These are phyloP conservation scores for Globisporangium megalacanthum DNA, from an alignment of 352 stramenopile species.

Conservation along the genomic window DNA sequence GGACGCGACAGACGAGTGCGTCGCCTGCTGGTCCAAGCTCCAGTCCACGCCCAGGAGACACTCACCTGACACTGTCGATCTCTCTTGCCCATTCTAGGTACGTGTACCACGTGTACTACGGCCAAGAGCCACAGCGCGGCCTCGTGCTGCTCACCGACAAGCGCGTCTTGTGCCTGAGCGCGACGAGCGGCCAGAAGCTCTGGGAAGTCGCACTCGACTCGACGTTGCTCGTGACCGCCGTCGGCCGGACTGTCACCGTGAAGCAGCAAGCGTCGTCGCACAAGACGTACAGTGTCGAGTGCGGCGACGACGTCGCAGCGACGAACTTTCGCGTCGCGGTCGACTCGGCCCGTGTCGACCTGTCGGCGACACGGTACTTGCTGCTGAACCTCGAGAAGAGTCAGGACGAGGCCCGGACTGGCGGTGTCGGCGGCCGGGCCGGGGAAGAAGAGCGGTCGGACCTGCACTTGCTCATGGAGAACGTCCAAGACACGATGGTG, in stretches of 20 bases:
- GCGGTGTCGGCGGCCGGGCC: conserved; percentile 1
- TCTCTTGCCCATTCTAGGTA: conserved; percentile 31
- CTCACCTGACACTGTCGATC: not conserved
- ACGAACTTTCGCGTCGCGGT: conserved; percentile 79
- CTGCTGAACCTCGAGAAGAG: conserved; percentile 82
- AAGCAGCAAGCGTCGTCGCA: conserved; percentile 33
- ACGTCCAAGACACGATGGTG: conserved; percentile 75
- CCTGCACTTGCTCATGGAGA: conserved; percentile 75
- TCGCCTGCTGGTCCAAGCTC: not conserved
- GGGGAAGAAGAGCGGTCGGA: conserved; percentile 60
- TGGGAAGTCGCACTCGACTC: conserved; percentile 84
- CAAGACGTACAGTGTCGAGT: conserved; percentile 69
- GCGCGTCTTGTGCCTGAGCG: conserved; percentile 69
- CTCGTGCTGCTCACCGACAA: conserved; percentile 82
- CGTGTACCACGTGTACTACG: conserved; percentile 81
- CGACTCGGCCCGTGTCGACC: conserved; percentile 65
- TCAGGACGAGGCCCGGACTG: conserved; percentile 55
- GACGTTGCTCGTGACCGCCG: conserved; percentile 50
- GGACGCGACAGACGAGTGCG: conserved; percentile 77
- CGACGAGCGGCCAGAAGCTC: conserved; percentile 65
- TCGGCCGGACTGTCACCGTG: conserved; percentile 38
- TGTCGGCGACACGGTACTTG: conserved; percentile 70
- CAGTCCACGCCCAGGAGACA: too few relatives aligned
- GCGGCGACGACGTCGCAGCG: conserved; percentile 46
- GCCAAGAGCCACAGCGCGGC: conserved; percentile 50